Percentiles rank a stretch among this genome's conserved stretches.
Evolutionary conservation across 1,139 yeast species (phyloP).

Genomic region (Nakaseomyces sp.): DNA sequence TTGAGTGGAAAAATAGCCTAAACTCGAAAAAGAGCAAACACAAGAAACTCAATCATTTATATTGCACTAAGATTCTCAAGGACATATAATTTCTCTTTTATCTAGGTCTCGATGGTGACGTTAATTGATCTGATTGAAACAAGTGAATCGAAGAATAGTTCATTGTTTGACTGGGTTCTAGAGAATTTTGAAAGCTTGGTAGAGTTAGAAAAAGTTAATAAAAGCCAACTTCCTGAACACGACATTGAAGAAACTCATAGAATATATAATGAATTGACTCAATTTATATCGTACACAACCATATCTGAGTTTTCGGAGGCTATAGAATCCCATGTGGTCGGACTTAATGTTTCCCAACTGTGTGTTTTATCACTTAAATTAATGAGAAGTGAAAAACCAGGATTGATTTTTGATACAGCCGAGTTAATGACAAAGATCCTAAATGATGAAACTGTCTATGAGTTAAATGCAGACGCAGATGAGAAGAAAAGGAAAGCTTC

Average conservation of each 20-base stretch:
- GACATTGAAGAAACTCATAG: slow-evolving; percentile 7
- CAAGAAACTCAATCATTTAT: too few species aligned
- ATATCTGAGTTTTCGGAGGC: slow-evolving; percentile 11
- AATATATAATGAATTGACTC: slow-evolving; percentile 12
- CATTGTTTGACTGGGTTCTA: slow-evolving; percentile 18
- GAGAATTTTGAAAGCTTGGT: slow-evolving; percentile 13
- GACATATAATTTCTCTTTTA: background rate
- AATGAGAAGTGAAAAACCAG: slow-evolving; percentile 15
- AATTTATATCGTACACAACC: slow-evolving; percentile 13
- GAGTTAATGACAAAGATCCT: slow-evolving; percentile 22
- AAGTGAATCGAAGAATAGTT: slow-evolving; percentile 13
- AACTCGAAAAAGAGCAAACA: too few species aligned
- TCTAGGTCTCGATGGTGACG: background rate
- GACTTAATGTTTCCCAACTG: slow-evolving; percentile 19
- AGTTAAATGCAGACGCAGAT: slow-evolving; percentile 8
- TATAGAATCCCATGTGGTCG: slow-evolving; percentile 19
- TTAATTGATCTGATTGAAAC: background rate
- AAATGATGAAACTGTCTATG: slow-evolving; percentile 22
- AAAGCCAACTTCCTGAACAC: background rate
- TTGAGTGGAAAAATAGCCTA: too few species aligned
- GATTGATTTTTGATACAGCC: slow-evolving; percentile 24
- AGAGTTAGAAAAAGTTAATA: slow-evolving; percentile 7
- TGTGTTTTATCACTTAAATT: slow-evolving; percentile 15
- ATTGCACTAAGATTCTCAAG: too few species aligned
- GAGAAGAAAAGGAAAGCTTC: slow-evolving; percentile 17